Conservation (phyloP, 2,329 filamentous ascomycete species). For the Alternaria sp. region DNA sequence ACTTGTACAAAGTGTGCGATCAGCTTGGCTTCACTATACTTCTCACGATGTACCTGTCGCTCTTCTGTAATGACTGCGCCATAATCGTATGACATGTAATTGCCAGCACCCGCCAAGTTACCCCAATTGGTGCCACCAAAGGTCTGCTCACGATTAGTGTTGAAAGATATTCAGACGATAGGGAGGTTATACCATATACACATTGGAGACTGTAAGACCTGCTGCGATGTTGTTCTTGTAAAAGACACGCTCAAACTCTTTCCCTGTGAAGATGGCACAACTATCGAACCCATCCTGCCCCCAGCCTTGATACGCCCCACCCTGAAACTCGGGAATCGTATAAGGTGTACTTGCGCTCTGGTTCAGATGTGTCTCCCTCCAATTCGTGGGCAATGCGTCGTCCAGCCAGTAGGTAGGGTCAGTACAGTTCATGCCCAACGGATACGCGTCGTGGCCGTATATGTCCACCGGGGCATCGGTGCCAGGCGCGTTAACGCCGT, state of each 20-base stretch:
- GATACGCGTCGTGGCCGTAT: constrained; percentile 71
- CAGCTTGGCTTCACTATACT: constrained; percentile 79
- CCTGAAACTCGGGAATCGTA: constrained; percentile 69
- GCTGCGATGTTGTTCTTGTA: constrained; percentile 76
- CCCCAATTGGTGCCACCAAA: constrained; percentile 87
- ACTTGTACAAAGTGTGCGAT: constrained; percentile 75
- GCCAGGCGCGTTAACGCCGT: constrained; percentile 69
- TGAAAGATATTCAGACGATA: not conserved
- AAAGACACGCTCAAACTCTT: constrained; percentile 77
- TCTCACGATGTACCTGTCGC: constrained; percentile 71
- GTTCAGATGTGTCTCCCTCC: constrained; percentile 60
- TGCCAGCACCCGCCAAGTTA: constrained; percentile 72
- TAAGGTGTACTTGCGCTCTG: constrained; percentile 71
- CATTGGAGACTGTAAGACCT: constrained; percentile 70
- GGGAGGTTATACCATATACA: constrained; percentile 67
- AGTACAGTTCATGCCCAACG: constrained; percentile 66
- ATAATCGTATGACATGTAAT: constrained; percentile 65
- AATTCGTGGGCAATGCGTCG: constrained; percentile 63
- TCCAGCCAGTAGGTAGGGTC: constrained; percentile 68
- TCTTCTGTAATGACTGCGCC: constrained; percentile 72
- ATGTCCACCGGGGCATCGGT: constrained; percentile 66
- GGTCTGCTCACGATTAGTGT: constrained; percentile 47
- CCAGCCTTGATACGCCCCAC: constrained; percentile 74
- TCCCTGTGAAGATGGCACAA: constrained; percentile 70
- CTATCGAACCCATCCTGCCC: constrained; percentile 72